A percentile compares a stretch with the other conserved stretches of the same genome.
These are phyloP conservation scores for Linaria vulgaris DNA, from an alignment of 257 asterid genomes.

Conservation along the genomic window DNA sequence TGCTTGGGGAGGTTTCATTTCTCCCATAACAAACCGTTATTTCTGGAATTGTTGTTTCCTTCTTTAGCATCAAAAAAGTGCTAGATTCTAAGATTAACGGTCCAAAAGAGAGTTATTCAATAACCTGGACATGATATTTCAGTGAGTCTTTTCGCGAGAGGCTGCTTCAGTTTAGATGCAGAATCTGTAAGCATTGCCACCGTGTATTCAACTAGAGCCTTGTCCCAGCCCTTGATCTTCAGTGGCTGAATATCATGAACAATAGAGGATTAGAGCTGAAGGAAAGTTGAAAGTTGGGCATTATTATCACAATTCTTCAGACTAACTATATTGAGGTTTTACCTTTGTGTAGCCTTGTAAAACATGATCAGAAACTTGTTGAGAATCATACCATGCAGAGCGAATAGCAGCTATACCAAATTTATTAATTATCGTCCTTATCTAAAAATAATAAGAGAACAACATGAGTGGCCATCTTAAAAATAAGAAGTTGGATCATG, in stretches of 20 bases:
- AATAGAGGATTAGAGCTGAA: slow-evolving; percentile 18
- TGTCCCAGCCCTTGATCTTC: slow-evolving; percentile 92
- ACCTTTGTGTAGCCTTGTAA: slow-evolving; percentile 92
- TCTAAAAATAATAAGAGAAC: slow-evolving; percentile 42
- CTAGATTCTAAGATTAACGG: background rate
- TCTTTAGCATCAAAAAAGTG: background rate
- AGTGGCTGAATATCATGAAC: slow-evolving; percentile 56
- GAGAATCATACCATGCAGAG: slow-evolving; percentile 79
- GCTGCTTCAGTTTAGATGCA: slow-evolving; percentile 49
- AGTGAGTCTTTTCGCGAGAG: slow-evolving; percentile 51
- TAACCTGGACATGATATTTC: slow-evolving; percentile 92
- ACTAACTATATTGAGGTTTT: slow-evolving; percentile 24
- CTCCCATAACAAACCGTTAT: background rate
- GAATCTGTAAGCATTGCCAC: slow-evolving; percentile 73
- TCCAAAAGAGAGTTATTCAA: background rate
- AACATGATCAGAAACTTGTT: slow-evolving; percentile 73
- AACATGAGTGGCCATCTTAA: background rate
- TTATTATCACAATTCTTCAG: background rate
- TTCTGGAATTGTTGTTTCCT: background rate
- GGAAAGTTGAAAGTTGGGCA: background rate
- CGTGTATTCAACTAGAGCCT: slow-evolving; percentile 76
- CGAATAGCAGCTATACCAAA: slow-evolving; percentile 72
- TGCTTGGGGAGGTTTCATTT: background rate
- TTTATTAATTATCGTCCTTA: slow-evolving; percentile 65
- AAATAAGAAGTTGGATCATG: background rate